A percentile compares a stretch with the other conserved stretches of the same genome.
phyloP scores from a whole-genome alignment of 768 basidiomycete genomes.

The Pleurotus ostreatus region DNA sequence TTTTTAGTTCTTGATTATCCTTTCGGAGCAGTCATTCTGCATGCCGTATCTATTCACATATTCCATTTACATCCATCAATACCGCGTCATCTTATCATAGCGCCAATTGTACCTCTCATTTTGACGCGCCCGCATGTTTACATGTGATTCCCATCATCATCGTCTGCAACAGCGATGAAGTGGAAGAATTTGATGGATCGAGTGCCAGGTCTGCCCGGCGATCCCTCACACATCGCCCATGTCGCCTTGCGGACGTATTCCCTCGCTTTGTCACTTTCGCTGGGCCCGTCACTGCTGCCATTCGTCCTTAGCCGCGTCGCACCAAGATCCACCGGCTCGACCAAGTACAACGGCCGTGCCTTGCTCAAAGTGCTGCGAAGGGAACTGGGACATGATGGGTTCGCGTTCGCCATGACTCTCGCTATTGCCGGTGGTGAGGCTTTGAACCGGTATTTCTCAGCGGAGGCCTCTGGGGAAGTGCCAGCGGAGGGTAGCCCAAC shows the following conservation, averaged over 20 bases:
- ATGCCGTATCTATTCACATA: too few relatives aligned
- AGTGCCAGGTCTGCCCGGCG: constrained; percentile 26
- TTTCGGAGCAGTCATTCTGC: too few relatives aligned
- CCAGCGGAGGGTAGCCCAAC: background rate
- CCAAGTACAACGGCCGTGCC: constrained; percentile 17
- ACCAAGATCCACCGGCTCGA: constrained; percentile 16
- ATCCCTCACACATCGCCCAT: constrained; percentile 48
- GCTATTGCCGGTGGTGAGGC: constrained; percentile 63
- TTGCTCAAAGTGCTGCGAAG: constrained; percentile 41
- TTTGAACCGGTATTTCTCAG: constrained; percentile 36
- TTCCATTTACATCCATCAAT: too few relatives aligned
- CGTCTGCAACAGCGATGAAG: background rate
- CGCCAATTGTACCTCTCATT: too few relatives aligned
- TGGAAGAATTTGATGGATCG: constrained; percentile 4
- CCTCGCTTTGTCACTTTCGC: constrained; percentile 58
- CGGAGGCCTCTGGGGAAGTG: background rate
- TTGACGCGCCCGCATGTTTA: too few relatives aligned
- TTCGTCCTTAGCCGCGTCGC: constrained; percentile 34
- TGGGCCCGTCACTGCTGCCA: constrained; percentile 63
- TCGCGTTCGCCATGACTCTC: constrained; percentile 65
- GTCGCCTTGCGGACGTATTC: constrained; percentile 65
- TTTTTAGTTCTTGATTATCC: too few relatives aligned
- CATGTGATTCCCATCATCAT: too few relatives aligned
- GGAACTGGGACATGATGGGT: constrained; percentile 59
- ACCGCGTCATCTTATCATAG: too few relatives aligned